A percentile compares a stretch with the other conserved stretches of the same genome.
Evolutionary conservation across 305 asterid genomes (phyloP).

Genomic region (Solanum hybrid): DNA sequence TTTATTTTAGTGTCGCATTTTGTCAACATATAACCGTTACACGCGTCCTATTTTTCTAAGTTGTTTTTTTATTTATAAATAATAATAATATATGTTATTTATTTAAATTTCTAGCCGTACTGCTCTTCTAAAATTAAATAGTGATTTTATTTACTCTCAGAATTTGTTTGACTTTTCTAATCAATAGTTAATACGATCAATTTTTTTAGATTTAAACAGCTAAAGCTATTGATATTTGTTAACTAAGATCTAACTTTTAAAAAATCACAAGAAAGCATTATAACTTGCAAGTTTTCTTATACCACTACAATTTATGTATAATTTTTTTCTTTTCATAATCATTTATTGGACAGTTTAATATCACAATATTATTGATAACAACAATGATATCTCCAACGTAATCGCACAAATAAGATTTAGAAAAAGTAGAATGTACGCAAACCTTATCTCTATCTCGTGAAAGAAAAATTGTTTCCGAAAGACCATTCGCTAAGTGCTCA

Average conservation of each 20-base stretch:
- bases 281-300: background rate
- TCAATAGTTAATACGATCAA: background rate
- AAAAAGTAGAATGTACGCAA: background rate
- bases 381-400: background rate
- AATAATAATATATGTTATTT: background rate
- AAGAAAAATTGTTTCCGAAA: accelerated
- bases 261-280: background rate
- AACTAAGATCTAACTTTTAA: background rate
- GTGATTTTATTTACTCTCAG: background rate
- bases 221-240: background rate
- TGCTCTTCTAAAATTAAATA: background rate
- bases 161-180: background rate
- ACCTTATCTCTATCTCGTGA: accelerated
- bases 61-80: background rate
- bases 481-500: background rate
- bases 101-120: background rate
- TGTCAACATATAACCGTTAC: slow-evolving; percentile 3
- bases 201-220: background rate
- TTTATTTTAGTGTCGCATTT: background rate
- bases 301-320: background rate
- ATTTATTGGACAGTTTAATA: background rate
- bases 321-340: background rate
- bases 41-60: background rate
- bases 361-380: background rate
- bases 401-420: background rate